Percentiles rank a stretch among this genome's conserved stretches.
phyloP scores from a whole-genome alignment of 306 rosid genomes.

The Quercus agrifolia region DNA sequence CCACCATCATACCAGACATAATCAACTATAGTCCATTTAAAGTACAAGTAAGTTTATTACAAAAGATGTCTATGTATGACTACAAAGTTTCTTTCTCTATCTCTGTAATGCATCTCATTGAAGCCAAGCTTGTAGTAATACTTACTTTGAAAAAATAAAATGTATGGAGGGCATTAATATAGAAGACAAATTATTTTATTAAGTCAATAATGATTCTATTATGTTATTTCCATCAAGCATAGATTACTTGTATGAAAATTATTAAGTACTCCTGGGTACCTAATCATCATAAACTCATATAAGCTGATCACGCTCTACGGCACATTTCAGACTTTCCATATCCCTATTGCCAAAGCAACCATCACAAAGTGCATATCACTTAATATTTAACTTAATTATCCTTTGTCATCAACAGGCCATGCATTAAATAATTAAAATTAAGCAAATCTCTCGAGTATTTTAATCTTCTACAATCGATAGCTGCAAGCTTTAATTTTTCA shows the following conservation, averaged over 20 bases:
- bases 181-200: no score
- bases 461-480: neutral
- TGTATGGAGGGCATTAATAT: neutral
- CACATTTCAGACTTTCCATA: neutral
- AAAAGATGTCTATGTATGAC: neutral
- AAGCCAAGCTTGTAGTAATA: conserved; percentile 2
- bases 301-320: neutral
- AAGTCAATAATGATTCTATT: neutral
- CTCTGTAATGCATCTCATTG: neutral
- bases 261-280: no score
- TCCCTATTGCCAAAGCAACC: neutral
- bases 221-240: no score
- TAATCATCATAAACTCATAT: no score
- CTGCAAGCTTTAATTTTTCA: neutral
- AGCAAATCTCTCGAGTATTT: neutral
- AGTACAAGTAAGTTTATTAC: neutral
- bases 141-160: neutral
- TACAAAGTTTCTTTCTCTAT: neutral
- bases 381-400: neutral
- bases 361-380: neutral
- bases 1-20: neutral
- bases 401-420: neutral
- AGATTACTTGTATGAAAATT: neutral
- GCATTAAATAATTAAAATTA: neutral
- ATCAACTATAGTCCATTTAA: neutral